These are phyloP conservation scores for Cladosporium cucumerinum DNA, from an alignment of 2,329 filamentous ascomycete genomes.

Conservation along the genomic window DNA sequence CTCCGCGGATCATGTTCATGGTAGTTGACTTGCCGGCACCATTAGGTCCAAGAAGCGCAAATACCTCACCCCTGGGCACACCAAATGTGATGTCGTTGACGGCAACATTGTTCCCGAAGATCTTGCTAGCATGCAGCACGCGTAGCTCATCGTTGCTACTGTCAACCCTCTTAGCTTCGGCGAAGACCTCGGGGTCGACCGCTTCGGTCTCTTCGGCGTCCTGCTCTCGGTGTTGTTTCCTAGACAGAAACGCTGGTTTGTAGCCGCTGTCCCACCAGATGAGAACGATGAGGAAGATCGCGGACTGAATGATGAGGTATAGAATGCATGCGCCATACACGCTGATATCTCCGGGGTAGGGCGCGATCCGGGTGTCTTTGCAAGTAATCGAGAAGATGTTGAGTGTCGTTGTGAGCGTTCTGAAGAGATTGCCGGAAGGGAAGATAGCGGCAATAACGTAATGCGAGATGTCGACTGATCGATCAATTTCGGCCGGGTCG, in stretches of 20 bases:
- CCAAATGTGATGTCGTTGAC: constrained; percentile 89
- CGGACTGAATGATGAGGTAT: constrained; percentile 72
- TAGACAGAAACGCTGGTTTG: constrained; percentile 56
- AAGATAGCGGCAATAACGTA: constrained; percentile 71
- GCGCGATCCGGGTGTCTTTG: constrained; percentile 57
- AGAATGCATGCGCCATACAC: constrained; percentile 81
- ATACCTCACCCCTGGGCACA: constrained; percentile 75
- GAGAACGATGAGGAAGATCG: constrained; percentile 67
- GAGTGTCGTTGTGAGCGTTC: constrained; percentile 71
- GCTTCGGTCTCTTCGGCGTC: constrained; percentile 44
- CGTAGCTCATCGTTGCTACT: constrained; percentile 65
- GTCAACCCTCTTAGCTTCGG: constrained; percentile 63
- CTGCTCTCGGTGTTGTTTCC: constrained; percentile 41
- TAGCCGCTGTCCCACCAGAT: constrained; percentile 77
- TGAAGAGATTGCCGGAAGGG: constrained; percentile 71
- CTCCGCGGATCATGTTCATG: constrained; percentile 85
- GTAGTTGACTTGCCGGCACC: constrained; percentile 89
- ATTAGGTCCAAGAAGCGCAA: constrained; percentile 85
- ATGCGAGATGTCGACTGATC: constrained; percentile 64
- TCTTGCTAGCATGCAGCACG: constrained; percentile 77
- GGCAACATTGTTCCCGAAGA: constrained; percentile 70
- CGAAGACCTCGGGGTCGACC: constrained; percentile 56
- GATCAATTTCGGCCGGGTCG: constrained; percentile 66
- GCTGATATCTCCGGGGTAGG: constrained; percentile 66
- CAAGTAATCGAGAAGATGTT: constrained; percentile 85